phyloP scores from a whole-genome alignment of 805 yeast genomes.

The Candida germanica region DNA sequence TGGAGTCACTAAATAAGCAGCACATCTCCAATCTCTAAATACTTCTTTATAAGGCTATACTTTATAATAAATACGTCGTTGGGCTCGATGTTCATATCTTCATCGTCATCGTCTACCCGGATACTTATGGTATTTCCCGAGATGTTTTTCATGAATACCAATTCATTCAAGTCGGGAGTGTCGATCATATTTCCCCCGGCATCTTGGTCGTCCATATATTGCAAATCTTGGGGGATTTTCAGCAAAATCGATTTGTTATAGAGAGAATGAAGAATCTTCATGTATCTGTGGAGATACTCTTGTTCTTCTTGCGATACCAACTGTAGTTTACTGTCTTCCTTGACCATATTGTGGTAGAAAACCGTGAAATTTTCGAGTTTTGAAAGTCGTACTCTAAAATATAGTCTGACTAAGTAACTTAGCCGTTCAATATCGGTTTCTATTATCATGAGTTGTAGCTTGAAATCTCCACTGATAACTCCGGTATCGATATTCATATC shows the following conservation, averaged over 20 bases:
- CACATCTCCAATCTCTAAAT: slow-evolving; percentile 37
- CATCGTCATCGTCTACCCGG: slow-evolving; percentile 29
- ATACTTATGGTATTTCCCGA: slow-evolving; percentile 25
- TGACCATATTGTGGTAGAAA: slow-evolving; percentile 43
- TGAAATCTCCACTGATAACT: slow-evolving; percentile 48
- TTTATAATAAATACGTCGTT: slow-evolving; percentile 77
- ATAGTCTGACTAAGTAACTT: slow-evolving; percentile 76
- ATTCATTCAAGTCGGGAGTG: slow-evolving; percentile 68
- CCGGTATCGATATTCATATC: slow-evolving; percentile 46
- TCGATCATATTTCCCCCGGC: slow-evolving; percentile 68
- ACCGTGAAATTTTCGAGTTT: slow-evolving; percentile 73
- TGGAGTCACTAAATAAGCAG: slow-evolving; percentile 25
- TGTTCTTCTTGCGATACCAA: slow-evolving; percentile 57
- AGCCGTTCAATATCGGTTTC: slow-evolving; percentile 91
- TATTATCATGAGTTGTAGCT: slow-evolving; percentile 75
- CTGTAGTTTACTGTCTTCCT: slow-evolving; percentile 1
- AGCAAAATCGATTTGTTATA: slow-evolving; percentile 66
- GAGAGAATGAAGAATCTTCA: slow-evolving; percentile 57
- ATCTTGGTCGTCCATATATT: slow-evolving; percentile 66
- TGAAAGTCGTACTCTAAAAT: slow-evolving; percentile 69
- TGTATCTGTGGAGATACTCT: slow-evolving; percentile 66
- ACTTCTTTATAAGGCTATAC: slow-evolving; percentile 44
- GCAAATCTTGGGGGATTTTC: slow-evolving; percentile 64
- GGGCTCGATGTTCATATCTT: slow-evolving; percentile 52
- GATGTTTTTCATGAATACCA: slow-evolving; percentile 68